A percentile compares a stretch with the other conserved stretches of the same genome.
These are phyloP conservation scores for Chaetomium olivaceum DNA, from an alignment of 2,329 filamentous ascomycete genomes.

Conservation along the genomic window DNA sequence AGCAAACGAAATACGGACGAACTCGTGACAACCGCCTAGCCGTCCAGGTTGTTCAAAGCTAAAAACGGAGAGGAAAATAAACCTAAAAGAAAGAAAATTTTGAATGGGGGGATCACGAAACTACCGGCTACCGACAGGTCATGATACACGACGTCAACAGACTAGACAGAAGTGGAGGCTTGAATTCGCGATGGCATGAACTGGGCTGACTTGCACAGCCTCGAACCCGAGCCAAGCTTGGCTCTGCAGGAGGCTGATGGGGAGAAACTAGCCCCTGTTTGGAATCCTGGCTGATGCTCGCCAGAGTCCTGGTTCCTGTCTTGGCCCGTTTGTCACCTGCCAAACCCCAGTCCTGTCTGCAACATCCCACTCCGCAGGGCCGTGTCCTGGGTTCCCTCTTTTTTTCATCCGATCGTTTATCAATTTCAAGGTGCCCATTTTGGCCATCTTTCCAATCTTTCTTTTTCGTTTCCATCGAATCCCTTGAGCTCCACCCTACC, in stretches of 20 bases:
- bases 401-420: conserved; percentile 11
- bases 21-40: neutral
- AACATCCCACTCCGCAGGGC: conserved; percentile 2
- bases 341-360: conserved; percentile 16
- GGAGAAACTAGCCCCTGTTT: conserved; percentile 23
- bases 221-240: conserved; percentile 11
- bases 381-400: conserved; percentile 25
- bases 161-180: neutral
- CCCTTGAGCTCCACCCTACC: neutral
- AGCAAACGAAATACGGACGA: neutral
- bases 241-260: conserved; percentile 23
- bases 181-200: conserved; percentile 1
- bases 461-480: conserved; percentile 6
- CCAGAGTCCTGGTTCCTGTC: conserved; percentile 19
- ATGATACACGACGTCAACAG: neutral
- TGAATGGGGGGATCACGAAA: neutral
- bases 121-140: neutral
- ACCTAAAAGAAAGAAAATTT: too few relatives aligned
- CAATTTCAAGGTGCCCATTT: neutral
- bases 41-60: neutral
- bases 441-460: conserved; percentile 4
- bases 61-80: neutral
- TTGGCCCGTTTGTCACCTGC: conserved; percentile 16
- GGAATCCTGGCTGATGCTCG: conserved; percentile 11
- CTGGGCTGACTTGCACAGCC: conserved; percentile 23